Evolutionary conservation across 192 early-diverging fungal genomes (phyloP), one percentile per base, ranked within the genome.

Genomic region (Podila clonocystis): DNA sequence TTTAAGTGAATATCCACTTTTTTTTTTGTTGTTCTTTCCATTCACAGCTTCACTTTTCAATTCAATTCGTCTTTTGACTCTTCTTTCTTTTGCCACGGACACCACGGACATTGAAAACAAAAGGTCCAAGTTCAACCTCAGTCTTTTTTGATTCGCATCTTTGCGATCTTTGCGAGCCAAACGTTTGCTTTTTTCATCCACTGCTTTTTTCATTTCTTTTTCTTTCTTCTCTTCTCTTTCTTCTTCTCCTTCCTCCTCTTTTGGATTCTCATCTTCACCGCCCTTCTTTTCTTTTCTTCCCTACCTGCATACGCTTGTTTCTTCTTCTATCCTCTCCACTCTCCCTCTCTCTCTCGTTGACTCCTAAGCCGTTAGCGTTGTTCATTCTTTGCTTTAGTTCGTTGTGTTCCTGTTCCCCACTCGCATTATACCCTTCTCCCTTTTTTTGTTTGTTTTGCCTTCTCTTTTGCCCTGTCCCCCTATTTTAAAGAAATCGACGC

Each of bases 81-180:
- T 11, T 36, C 34, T 11, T 11, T 36, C 34, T 36, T 55, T 55
- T 55, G 34, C 52, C 52, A 55, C 24, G 52, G 24, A 55, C 52
- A 55, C 52, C 52, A 55, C 52, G 52, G 52, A 55, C 52, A 55
- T 55, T 55, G 52, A 55, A 55, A 55, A 24, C 20, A 20, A 24
- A 55, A 7, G 15, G 22, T 24, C 20, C 50, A 55, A 17, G 52
- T 55, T 55, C 52, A 55, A 55, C 52, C 52, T 55, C 52, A 55
- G 52, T 55, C 17, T 55, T 52, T 52, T 52, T 48, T 63, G 22
- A 26, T 55, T 26, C 61, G 62, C 68, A 52, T 66, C 38, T 38
- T 20, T 64, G 52, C 59, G 34, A 28, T 52, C 72, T 65, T 74
- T 67, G 63, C 62, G 50, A 61, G 30, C 64, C 52, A 52, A 41